Percentiles rank a stretch among this genome's conserved stretches.
phyloP scores from a whole-genome alignment of 2,329 filamentous ascomycete genomes.

The Thelonectria blattea region DNA sequence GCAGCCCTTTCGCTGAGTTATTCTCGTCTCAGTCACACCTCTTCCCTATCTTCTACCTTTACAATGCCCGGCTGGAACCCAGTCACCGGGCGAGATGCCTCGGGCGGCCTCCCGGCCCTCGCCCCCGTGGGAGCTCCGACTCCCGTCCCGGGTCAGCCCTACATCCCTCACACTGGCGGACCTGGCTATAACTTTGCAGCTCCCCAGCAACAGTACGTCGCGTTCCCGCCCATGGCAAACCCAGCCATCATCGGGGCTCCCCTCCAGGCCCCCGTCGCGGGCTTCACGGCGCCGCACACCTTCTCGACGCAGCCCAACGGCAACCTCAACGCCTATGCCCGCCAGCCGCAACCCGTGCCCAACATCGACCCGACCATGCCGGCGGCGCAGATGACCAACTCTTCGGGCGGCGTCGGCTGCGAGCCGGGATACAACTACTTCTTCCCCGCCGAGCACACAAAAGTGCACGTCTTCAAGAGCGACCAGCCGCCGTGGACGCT shows the following conservation, averaged over 20 bases:
- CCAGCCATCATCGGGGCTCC: conserved; percentile 23
- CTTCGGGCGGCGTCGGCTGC: conserved; percentile 62
- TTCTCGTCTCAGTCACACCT: neutral
- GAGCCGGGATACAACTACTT: conserved; percentile 70
- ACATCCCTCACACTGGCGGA: conserved; percentile 46
- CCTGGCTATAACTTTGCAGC: conserved; percentile 43
- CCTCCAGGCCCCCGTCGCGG: conserved; percentile 24
- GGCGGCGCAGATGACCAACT: conserved; percentile 61
- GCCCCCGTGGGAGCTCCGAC: conserved; percentile 44
- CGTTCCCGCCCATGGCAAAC: conserved; percentile 27
- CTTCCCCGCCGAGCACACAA: conserved; percentile 63
- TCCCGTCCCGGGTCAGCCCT: conserved; percentile 46
- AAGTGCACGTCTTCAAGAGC: conserved; percentile 63
- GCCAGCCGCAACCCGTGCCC: conserved; percentile 51
- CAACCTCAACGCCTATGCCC: conserved; percentile 42
- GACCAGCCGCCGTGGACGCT: conserved; percentile 60
- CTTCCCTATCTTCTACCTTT: neutral
- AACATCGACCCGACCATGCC: conserved; percentile 53
- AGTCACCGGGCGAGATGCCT: conserved; percentile 46
- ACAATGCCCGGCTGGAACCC: conserved; percentile 51
- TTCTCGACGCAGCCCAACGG: conserved; percentile 48
- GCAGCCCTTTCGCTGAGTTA: conserved; percentile 32
- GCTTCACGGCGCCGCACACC: conserved; percentile 37
- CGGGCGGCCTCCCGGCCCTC: conserved; percentile 40
- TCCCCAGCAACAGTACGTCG: conserved; percentile 25